Conservation (phyloP, 2,329 filamentous ascomycete genomes). For the Cercospora nicotianae region DNA sequence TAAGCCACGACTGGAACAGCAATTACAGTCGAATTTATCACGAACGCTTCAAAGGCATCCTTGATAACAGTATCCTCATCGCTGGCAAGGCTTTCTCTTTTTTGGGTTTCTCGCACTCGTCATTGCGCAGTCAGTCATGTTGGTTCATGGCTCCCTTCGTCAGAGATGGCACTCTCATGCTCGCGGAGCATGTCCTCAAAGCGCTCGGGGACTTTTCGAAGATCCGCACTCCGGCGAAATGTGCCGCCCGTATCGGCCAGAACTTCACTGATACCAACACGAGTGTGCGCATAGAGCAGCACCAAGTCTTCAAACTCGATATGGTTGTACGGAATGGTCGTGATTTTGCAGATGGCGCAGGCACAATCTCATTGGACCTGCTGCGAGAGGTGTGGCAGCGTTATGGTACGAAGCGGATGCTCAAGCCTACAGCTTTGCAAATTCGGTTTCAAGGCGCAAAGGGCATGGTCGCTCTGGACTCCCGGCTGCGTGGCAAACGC, state of each 20-base stretch:
- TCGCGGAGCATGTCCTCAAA: conserved; percentile 46
- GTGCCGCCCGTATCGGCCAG: conserved; percentile 60
- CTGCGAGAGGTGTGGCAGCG: conserved; percentile 60
- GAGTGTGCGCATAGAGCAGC: conserved; percentile 53
- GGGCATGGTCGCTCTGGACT: conserved; percentile 74
- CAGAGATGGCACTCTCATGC: conserved; percentile 33
- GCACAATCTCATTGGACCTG: conserved; percentile 65
- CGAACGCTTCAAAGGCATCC: conserved; percentile 59
- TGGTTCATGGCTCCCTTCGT: conserved; percentile 63
- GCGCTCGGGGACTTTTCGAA: conserved; percentile 52
- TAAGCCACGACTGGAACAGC: conserved; percentile 57
- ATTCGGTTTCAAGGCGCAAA: conserved; percentile 73
- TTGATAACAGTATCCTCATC: conserved; percentile 62
- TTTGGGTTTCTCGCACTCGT: conserved; percentile 78
- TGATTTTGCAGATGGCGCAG: conserved; percentile 77
- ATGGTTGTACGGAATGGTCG: conserved; percentile 59
- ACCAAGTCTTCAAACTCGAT: conserved; percentile 41
- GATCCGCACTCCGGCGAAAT: conserved; percentile 58
- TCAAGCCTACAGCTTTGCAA: conserved; percentile 67
- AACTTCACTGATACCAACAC: conserved; percentile 74
- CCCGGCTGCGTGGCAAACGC: conserved; percentile 56
- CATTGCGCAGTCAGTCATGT: conserved; percentile 67
- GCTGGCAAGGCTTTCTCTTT: conserved; percentile 65
- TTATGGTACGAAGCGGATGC: conserved; percentile 49
- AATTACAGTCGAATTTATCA: conserved; percentile 56